Conservation (phyloP, 805 yeast species). For the Metschnikowia amazonensis region DNA sequence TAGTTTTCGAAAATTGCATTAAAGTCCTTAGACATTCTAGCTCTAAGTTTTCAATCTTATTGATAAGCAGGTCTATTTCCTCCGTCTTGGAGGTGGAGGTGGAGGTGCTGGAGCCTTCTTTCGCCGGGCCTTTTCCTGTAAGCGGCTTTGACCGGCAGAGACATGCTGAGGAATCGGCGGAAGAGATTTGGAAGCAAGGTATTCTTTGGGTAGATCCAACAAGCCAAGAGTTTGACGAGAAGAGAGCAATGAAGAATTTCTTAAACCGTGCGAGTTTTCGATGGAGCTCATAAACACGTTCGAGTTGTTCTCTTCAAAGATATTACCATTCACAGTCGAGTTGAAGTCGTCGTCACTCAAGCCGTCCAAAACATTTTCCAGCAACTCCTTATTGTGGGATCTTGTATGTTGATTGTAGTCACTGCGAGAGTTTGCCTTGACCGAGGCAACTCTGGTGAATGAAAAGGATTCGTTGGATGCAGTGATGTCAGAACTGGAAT, state of each 20-base stretch:
- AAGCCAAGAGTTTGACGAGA: constrained; percentile 16
- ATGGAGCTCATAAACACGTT: constrained; percentile 24
- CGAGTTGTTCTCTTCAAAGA: constrained; percentile 24
- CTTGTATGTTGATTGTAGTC: constrained; percentile 37
- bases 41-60: not conserved
- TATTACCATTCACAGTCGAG: not conserved
- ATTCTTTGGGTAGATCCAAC: constrained; percentile 35
- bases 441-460: constrained; percentile 26
- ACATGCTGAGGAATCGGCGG: constrained; percentile 16
- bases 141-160: constrained; percentile 11
- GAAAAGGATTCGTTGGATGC: constrained; percentile 16
- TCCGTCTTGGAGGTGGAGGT: constrained; percentile 21
- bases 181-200: constrained; percentile 21
- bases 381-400: constrained; percentile 21
- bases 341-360: not conserved
- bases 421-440: constrained; percentile 29
- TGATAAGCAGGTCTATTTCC: not conserved
- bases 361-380: not conserved
- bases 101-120: constrained; percentile 43
- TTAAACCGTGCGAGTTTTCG: not conserved
- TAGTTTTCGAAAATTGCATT: too few relatives aligned
- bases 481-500: constrained; percentile 15
- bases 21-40: too few relatives aligned
- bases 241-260: not conserved
- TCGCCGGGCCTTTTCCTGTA: constrained; percentile 25